phyloP scores from a whole-genome alignment of 2,329 filamentous ascomycete species.

The Knufia fluminis region DNA sequence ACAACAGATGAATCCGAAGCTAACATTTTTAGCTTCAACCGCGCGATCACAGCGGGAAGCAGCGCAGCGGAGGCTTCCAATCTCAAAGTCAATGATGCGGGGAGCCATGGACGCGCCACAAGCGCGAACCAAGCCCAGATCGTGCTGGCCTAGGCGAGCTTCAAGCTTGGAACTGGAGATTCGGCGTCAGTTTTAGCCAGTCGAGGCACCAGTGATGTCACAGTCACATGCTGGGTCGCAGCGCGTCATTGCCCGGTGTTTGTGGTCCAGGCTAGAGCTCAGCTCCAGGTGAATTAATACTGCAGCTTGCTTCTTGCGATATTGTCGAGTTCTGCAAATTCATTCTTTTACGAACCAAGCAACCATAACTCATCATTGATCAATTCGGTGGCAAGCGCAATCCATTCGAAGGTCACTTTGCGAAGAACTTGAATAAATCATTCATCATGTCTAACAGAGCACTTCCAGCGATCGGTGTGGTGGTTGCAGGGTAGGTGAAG shows the following conservation, averaged over 20 bases:
- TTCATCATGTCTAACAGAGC: constrained; percentile 23
- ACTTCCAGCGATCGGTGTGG: constrained; percentile 47
- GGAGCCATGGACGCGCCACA: neutral
- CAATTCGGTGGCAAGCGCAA: constrained; percentile 17
- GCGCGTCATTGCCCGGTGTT: too few species aligned
- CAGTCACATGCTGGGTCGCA: neutral
- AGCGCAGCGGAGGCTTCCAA: neutral
- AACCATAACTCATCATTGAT: constrained; percentile 15
- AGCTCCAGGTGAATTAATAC: neutral
- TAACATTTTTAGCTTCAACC: neutral
- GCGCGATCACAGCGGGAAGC: neutral
- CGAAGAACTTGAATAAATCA: constrained; percentile 6
- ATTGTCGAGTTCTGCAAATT: neutral
- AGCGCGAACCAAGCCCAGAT: neutral
- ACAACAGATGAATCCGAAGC: neutral
- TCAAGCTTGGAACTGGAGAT: neutral
- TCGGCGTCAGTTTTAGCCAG: neutral
- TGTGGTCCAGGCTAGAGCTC: too few species aligned
- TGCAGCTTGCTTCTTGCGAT: neutral
- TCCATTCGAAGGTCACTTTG: constrained; percentile 19
- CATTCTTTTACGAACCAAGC: neutral
- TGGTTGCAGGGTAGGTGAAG: constrained; percentile 40
- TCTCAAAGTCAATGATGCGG: neutral
- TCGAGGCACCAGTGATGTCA: neutral
- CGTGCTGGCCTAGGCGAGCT: neutral